Conservation (phyloP, 176 grass and related monocot species). For the Pontederia paniculata region DNA sequence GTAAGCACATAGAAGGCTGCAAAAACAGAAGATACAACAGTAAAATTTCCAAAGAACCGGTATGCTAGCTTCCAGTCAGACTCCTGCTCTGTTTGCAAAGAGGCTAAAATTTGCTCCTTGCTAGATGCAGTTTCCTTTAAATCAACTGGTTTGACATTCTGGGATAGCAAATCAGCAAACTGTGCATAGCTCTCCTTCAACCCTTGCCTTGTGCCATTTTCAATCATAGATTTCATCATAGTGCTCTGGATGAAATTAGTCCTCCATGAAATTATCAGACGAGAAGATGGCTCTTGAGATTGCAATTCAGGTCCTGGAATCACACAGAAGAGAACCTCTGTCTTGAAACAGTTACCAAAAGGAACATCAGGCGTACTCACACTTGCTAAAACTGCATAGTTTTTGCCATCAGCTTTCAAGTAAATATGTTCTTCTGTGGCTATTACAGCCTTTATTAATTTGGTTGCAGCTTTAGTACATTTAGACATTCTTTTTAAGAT, state of each 20-base stretch:
- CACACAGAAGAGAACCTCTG: slow-evolving; percentile 63
- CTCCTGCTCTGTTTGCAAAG: slow-evolving; percentile 49
- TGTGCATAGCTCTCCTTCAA: slow-evolving; percentile 65
- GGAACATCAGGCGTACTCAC: slow-evolving; percentile 78
- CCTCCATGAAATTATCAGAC: slow-evolving; percentile 68
- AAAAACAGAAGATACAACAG: slow-evolving; percentile 49
- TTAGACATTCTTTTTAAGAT: slow-evolving; percentile 58
- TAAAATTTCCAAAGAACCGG: slow-evolving; percentile 81
- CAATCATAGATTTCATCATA: slow-evolving; percentile 94
- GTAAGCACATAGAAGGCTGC: slow-evolving; percentile 52
- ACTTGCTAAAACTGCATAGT: slow-evolving; percentile 48
- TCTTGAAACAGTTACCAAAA: slow-evolving; percentile 68
- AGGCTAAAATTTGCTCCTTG: slow-evolving; percentile 51
- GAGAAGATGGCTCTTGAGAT: slow-evolving; percentile 42
- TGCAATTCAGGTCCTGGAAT: slow-evolving; percentile 54
- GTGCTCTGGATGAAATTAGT: slow-evolving; percentile 84
- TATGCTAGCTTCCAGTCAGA: slow-evolving; percentile 65
- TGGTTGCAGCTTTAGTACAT: slow-evolving; percentile 79
- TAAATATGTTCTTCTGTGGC: slow-evolving; percentile 75
- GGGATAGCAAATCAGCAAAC: slow-evolving; percentile 54
- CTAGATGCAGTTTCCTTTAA: slow-evolving; percentile 32
- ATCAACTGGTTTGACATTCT: slow-evolving; percentile 51
- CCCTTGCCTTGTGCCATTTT: slow-evolving; percentile 81
- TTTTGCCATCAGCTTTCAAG: slow-evolving; percentile 55
- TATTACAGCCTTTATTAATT: slow-evolving; percentile 81